Base-by-base conservation (phyloP, 2,329 filamentous ascomycete genomes). In the Hysterium pulicare region DNA sequence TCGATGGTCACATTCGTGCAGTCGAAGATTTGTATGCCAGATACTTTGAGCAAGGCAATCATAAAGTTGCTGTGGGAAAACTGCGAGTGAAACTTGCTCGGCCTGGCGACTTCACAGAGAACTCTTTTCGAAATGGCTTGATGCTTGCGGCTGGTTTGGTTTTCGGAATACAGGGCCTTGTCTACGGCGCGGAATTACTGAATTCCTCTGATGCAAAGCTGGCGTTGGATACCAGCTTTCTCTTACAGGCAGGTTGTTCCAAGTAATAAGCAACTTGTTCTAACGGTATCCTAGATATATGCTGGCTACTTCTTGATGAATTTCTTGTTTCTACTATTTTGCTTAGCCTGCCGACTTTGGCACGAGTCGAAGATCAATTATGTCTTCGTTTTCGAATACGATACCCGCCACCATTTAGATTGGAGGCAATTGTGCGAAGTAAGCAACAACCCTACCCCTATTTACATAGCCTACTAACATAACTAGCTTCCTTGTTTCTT, bases 321-420 rank as follows among this genome's bases (percentile, higher is more conserved):
- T 4, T 76, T 89, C 33, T 74, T 97, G 16, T 84, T 94, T 58
- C 71, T 85, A 8, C 71, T 94, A n/a, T 97, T 97, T 60, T 89
- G 86, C 58, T 58, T 95, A 26, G 84, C 90, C 58, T 95, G 90
- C 63, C 82, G 83, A 42, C 70, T 95, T 13, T 98, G 91, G 89
- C 81, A 82, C 5, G 73, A 73, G 39, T 83, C 84, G 62, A 94
- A 91, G 67, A 87, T 98, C 68, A 98, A 98, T 63, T 97, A 97
- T 64, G 81, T 85, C 41, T 96, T 96, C 66, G 89, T 97, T 54
- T 98, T 98, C 61, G 93, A 98, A 69, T 93, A 95, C 60, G 90
- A 97, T 71, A 83, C 84, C 41, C 78, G 91, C 44, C 83, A 93
- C 63, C 81, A 84, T 50, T 72, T 97, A 21, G 88, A 97, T 66